Evolutionary conservation across 768 basidiomycete species (phyloP).

Genomic region (Boletus coccyginus): DNA sequence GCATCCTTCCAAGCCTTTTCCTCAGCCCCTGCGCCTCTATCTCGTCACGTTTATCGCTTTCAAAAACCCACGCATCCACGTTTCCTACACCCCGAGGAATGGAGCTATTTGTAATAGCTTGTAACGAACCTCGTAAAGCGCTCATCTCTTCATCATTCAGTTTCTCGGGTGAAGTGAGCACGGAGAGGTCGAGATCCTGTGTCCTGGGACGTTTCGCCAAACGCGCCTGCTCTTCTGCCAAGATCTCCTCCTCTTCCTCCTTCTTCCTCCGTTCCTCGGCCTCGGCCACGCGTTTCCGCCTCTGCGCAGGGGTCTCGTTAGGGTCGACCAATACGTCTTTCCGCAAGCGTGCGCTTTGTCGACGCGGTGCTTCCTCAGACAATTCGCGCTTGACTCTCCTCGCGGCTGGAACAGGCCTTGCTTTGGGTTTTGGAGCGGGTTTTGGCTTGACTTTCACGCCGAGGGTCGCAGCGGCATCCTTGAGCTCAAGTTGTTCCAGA

Average conservation of each 20-base stretch:
- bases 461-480: constrained; percentile 50
- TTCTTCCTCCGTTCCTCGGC: constrained; percentile 54
- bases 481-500: constrained; percentile 67
- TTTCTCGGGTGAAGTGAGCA: constrained; percentile 50
- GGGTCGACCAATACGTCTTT: constrained; percentile 43
- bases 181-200: constrained; percentile 57
- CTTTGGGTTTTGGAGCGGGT: constrained; percentile 37
- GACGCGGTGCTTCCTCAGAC: constrained; percentile 46
- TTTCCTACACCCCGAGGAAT: constrained; percentile 40
- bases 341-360: constrained; percentile 65
- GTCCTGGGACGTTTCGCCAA: constrained; percentile 68
- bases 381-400: constrained; percentile 55
- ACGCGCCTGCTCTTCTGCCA: constrained; percentile 59
- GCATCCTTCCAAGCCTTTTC: constrained; percentile 51
- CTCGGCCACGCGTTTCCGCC: constrained; percentile 62
- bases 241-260: constrained; percentile 60
- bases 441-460: constrained; percentile 42
- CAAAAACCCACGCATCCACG: constrained; percentile 52
- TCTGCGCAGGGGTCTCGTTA: constrained; percentile 64
- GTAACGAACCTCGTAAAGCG: constrained; percentile 45
- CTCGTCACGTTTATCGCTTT: constrained; percentile 45
- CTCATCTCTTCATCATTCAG: constrained; percentile 43
- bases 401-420: constrained; percentile 60
- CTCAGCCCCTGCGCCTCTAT: constrained; percentile 52
- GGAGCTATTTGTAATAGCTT: constrained; percentile 34